A percentile compares a stretch with the other conserved stretches of the same genome.
Evolutionary conservation across 1,139 yeast species (phyloP).

Genomic region (Candida pseudoviswanathii): DNA sequence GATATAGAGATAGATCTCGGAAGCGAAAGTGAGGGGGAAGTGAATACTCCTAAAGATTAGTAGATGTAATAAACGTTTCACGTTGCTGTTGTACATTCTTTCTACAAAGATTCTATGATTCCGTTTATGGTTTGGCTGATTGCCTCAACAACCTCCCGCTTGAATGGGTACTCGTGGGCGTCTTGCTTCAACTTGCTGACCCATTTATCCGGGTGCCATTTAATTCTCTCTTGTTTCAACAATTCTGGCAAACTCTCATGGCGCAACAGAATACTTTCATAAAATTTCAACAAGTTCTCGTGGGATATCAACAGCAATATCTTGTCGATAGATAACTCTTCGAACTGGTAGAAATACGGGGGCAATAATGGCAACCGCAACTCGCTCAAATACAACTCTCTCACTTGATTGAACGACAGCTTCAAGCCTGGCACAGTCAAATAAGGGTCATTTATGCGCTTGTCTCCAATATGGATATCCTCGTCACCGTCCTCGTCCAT

Average conservation of each 20-base stretch:
- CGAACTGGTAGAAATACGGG: slow-evolving; percentile 16
- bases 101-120: slow-evolving; percentile 20
- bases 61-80: slow-evolving; percentile 1
- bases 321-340: slow-evolving; percentile 13
- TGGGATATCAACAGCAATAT: slow-evolving; percentile 25
- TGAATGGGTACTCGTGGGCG: slow-evolving; percentile 14
- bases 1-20: slow-evolving; percentile 37
- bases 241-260: slow-evolving; percentile 24
- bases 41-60: slow-evolving; percentile 23
- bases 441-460: slow-evolving; percentile 45
- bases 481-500: slow-evolving; percentile 31
- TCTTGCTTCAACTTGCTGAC: slow-evolving; percentile 19
- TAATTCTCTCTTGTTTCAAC: slow-evolving; percentile 52
- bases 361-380: slow-evolving; percentile 24
- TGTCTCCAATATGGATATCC: slow-evolving; percentile 43
- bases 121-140: slow-evolving; percentile 36
- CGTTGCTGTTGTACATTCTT: background rate
- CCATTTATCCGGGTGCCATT: slow-evolving; percentile 76
- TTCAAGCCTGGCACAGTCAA: slow-evolving; percentile 17
- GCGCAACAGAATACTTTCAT: slow-evolving; percentile 21
- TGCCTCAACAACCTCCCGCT: slow-evolving; percentile 29
- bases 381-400: slow-evolving; percentile 20
- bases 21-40: slow-evolving; percentile 40
- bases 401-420: background rate
- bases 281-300: slow-evolving; percentile 28